These are phyloP conservation scores for Guadua angustifolia DNA, from an alignment of 176 grass and related monocot species.

Conservation along the genomic window DNA sequence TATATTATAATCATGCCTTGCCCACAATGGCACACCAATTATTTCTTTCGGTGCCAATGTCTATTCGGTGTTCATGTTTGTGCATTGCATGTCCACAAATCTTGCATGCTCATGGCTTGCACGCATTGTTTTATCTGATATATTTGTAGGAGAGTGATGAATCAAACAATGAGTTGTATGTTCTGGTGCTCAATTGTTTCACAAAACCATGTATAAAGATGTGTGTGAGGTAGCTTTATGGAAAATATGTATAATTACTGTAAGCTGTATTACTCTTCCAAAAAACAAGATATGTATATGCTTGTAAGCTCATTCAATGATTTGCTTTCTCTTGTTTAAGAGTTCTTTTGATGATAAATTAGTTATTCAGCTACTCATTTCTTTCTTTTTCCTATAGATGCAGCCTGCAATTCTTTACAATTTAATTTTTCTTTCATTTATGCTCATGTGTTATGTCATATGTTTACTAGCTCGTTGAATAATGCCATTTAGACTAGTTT, in stretches of 20 bases:
- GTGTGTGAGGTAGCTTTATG: too few species aligned
- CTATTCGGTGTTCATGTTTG: background rate
- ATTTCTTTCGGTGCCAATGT: slow-evolving; percentile 5
- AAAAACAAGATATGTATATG: too few species aligned
- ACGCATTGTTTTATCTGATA: background rate
- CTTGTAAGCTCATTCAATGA: background rate
- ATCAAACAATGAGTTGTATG: background rate
- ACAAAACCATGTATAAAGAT: too few species aligned
- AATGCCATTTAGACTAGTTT: background rate
- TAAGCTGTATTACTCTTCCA: too few species aligned
- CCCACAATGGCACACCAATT: background rate
- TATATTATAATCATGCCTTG: background rate
- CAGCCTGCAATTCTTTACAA: too few species aligned
- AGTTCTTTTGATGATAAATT: too few species aligned
- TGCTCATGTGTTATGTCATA: background rate
- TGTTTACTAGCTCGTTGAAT: slow-evolving; percentile 34
- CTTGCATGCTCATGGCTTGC: slow-evolving; percentile 7
- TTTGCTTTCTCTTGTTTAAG: background rate
- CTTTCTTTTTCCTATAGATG: too few species aligned
- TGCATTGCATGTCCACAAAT: background rate
- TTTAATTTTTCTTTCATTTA: too few species aligned
- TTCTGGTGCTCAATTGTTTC: too few species aligned
- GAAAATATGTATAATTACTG: too few species aligned
- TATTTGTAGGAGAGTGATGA: background rate
- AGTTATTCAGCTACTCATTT: too few species aligned